A percentile compares a stretch with the other conserved stretches of the same genome.
Conservation (phyloP, 352 stramenopile species). For the Phytophthora cryptogea region DNA sequence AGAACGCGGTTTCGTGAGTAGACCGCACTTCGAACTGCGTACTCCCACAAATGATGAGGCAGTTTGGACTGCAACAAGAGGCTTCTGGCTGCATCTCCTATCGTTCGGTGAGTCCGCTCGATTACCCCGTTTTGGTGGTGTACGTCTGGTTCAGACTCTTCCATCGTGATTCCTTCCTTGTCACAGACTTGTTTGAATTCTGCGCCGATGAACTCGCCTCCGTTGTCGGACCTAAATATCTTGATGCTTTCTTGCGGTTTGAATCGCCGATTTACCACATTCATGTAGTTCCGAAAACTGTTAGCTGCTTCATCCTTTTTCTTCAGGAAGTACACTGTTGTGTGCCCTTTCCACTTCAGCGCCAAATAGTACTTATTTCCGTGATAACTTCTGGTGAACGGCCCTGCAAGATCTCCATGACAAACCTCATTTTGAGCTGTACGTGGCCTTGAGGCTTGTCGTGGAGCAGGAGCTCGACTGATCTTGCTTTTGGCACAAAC, state of each 20-base stretch:
- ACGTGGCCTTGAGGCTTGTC: too few relatives aligned
- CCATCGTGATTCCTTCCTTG: not conserved
- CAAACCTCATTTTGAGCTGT: not conserved
- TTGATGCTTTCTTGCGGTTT: not conserved
- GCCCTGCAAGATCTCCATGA: constrained; percentile 1
- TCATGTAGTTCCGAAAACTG: not conserved
- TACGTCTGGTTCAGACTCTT: not conserved
- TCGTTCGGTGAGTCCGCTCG: not conserved
- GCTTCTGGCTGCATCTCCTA: not conserved
- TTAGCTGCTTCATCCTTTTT: not conserved
- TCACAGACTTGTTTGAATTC: constrained; percentile 1
- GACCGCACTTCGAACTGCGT: not conserved
- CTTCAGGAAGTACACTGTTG: not conserved
- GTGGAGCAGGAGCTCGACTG: not conserved
- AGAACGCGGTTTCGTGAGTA: not conserved
- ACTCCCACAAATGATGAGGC: constrained; percentile 7
- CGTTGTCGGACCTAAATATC: not conserved
- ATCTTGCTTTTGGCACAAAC: not conserved
- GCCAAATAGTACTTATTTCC: not conserved
- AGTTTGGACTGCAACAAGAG: not conserved
- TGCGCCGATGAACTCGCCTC: not conserved
- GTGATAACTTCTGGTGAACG: not conserved
- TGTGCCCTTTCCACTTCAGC: not conserved
- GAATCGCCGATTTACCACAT: not conserved
- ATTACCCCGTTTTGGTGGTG: not conserved